Conservation (phyloP, 1,284 basidiomycete species). For the Cutaneotrichosporon sp. region DNA sequence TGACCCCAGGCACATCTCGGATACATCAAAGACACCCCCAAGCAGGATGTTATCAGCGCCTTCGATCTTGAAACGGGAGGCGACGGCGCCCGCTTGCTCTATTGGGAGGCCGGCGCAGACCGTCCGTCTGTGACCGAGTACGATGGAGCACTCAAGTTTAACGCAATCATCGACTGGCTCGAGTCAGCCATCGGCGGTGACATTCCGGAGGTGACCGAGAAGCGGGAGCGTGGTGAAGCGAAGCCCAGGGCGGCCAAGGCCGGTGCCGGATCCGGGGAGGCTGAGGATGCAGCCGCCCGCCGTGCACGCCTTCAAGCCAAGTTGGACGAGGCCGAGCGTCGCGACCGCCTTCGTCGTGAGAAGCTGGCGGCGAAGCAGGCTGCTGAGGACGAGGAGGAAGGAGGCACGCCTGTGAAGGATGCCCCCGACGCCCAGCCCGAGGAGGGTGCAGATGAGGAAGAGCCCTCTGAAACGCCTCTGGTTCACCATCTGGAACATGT, state of each 20-base stretch:
- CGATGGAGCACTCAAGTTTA: constrained; percentile 45
- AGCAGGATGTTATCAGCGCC: constrained; percentile 50
- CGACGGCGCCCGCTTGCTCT: constrained; percentile 37
- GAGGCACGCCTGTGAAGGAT: constrained; percentile 10
- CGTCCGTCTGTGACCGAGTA: constrained; percentile 28
- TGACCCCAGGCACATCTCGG: constrained; percentile 56
- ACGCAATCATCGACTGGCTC: constrained; percentile 43
- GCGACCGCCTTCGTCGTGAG: constrained; percentile 34
- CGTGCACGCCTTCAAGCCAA: constrained; percentile 31
- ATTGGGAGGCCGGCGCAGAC: constrained; percentile 28
- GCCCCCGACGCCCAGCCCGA: constrained; percentile 12
- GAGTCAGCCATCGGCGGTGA: constrained; percentile 16
- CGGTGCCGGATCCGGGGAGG: constrained; percentile 10
- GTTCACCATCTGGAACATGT: constrained; percentile 1
- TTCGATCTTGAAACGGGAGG: constrained; percentile 29
- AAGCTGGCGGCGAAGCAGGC: constrained; percentile 25
- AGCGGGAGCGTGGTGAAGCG: background rate
- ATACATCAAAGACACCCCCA: constrained; percentile 58
- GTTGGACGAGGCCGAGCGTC: constrained; percentile 39
- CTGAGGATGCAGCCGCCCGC: constrained; percentile 17
- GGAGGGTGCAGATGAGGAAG: constrained; percentile 10
- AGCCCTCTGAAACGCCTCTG: background rate
- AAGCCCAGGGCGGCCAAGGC: constrained; percentile 3
- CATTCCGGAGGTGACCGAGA: background rate
- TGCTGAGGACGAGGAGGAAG: constrained; percentile 4